These are phyloP conservation scores for Macadamia integrifolia DNA, from an alignment of 164 flowering plant genomes.

Conservation along the genomic window DNA sequence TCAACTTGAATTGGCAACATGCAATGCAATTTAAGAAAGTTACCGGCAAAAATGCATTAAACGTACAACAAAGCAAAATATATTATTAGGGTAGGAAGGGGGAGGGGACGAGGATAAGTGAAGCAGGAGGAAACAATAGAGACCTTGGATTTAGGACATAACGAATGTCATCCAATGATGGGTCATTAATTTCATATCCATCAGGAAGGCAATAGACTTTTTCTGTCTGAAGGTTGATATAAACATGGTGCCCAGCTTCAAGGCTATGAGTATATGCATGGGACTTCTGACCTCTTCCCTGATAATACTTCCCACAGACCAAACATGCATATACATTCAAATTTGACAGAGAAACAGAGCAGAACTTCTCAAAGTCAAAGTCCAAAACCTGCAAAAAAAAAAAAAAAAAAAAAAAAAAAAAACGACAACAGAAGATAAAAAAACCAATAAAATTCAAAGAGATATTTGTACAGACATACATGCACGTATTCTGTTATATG, in stretches of 20 bases:
- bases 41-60: not conserved
- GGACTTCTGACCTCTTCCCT: conserved; percentile 92
- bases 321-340: conserved; percentile 95
- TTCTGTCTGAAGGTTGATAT: conserved; percentile 85
- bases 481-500: too few relatives aligned
- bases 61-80: not conserved
- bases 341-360: conserved; percentile 93
- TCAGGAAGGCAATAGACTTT: conserved; percentile 96
- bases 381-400: conserved; percentile 68
- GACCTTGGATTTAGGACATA: conserved; percentile 93
- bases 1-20: not conserved
- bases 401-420: conserved; percentile 2
- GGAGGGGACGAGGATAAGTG: not conserved
- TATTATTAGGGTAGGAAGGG: not conserved
- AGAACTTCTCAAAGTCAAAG: conserved; percentile 96
- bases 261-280: conserved; percentile 98
- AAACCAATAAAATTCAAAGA: too few relatives aligned
- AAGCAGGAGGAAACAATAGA: not conserved
- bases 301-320: conserved; percentile 96
- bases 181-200: conserved; percentile 93
- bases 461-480: too few relatives aligned
- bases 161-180: conserved; percentile 93
- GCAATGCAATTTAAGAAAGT: not conserved
- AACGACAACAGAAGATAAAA: too few relatives aligned
- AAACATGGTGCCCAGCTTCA: conserved; percentile 98